These are phyloP conservation scores for Boletus edulis DNA, from an alignment of 768 basidiomycete genomes.

Conservation along the genomic window DNA sequence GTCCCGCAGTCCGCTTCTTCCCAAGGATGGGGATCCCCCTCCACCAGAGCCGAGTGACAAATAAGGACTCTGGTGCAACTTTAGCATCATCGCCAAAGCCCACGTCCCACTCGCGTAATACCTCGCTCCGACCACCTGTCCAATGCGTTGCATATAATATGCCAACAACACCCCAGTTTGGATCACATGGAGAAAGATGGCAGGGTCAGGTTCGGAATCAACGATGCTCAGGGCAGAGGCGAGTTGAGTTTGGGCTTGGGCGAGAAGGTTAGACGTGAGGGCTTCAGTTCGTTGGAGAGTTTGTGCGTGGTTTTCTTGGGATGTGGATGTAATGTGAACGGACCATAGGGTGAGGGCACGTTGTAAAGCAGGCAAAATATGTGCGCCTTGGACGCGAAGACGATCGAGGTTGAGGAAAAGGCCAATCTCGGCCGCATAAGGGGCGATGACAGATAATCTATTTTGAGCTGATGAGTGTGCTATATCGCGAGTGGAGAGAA, in stretches of 20 bases:
- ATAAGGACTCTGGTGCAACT: conserved; percentile 38
- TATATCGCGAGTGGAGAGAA: too few relatives aligned
- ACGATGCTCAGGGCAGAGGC: conserved; percentile 43
- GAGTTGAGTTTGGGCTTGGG: conserved; percentile 46
- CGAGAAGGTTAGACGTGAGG: conserved; percentile 36
- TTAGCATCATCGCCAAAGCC: conserved; percentile 43
- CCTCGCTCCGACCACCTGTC: conserved; percentile 59
- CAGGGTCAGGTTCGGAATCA: conserved; percentile 30
- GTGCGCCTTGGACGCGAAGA: conserved; percentile 40
- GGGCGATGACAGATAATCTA: conserved; percentile 42
- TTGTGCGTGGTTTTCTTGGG: conserved; percentile 37
- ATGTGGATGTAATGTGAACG: conserved; percentile 39
- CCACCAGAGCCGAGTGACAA: background rate
- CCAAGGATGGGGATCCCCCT: conserved; percentile 1
- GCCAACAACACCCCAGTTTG: conserved; percentile 66
- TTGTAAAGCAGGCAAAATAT: conserved; percentile 48
- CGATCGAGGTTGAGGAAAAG: conserved; percentile 60
- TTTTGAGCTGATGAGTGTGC: background rate
- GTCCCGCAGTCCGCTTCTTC: background rate
- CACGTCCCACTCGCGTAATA: conserved; percentile 50
- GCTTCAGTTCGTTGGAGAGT: background rate
- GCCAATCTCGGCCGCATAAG: conserved; percentile 56
- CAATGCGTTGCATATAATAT: conserved; percentile 61
- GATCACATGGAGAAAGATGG: conserved; percentile 48
- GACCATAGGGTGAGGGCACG: conserved; percentile 54